Base-by-base conservation (phyloP, 306 rosid species). In the Malus fusca region DNA sequence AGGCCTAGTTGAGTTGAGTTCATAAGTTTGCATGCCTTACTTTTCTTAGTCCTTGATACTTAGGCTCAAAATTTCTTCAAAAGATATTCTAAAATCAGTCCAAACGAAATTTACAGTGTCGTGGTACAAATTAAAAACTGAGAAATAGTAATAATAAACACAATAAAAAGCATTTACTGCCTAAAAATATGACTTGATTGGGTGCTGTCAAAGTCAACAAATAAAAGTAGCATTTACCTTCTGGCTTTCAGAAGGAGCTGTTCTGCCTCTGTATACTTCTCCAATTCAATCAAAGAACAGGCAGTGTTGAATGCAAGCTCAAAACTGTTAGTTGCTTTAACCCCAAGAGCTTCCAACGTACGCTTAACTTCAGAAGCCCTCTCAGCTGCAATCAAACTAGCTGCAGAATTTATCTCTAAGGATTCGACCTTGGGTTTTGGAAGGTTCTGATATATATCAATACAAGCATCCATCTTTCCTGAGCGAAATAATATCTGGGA, bases 301-400 rank as follows among this genome's bases (percentile, higher is more conserved):
- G 97, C 97, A 74, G 92, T 88, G 77, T 95, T 95, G 84, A 82
- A 95, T 75, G 97, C 99, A 86, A 95, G 80, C 85, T 92, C 97
- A 85, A 92, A 95, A 88, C 87, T 95, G 85, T 90, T 88, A 58
- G 93, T 90, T 84, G 93, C 91, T 82, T 85, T 95, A 58, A 88
- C 78, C 85, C 91, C 85, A 6, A 95, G 84, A 56, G 90, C 78
- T 43, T 92, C 99, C 86, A 95, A 28, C 82, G 83, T 69, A 73
- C 92, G 92, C 84, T 85, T 92, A 60, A 95, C 96, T 77, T 90
- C 97, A 52, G 93, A 85, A 73, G 93, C 88, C 85, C 92, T 91
- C 80, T 93, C 99, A 37, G 92, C 90, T 79, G 89, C 86, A 78
- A 93, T 88, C 85, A 92, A 82, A 74, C 86, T 83, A 77, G 99